A percentile compares a stretch with the other conserved stretches of the same genome.
These are phyloP conservation scores for Neocallimastix lanati DNA, from an alignment of 192 early-diverging fungal species.

Conservation along the genomic window DNA sequence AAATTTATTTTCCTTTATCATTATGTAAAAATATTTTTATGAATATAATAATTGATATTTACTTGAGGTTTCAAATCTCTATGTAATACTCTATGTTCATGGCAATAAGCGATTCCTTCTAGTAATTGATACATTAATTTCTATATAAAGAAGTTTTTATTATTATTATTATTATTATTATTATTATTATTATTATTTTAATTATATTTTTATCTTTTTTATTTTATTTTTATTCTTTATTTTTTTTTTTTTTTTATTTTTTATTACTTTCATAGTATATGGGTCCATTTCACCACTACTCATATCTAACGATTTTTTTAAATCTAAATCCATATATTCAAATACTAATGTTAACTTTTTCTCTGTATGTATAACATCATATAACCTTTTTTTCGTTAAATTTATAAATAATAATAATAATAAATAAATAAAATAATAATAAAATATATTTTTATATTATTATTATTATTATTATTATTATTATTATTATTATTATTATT, in stretches of 20 bases:
- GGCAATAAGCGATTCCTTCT: slow-evolving; percentile 91
- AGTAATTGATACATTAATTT: slow-evolving; percentile 94
- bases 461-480: too few relatives aligned
- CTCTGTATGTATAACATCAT: slow-evolving; percentile 95
- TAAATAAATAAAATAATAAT: too few relatives aligned
- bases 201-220: too few relatives aligned
- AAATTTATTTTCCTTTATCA: too few relatives aligned
- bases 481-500: too few relatives aligned
- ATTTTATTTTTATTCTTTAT: too few relatives aligned
- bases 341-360: slow-evolving; percentile 96
- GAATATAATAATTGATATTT: too few relatives aligned
- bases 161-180: background rate
- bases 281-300: slow-evolving; percentile 61
- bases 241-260: background rate
- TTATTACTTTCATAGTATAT: slow-evolving; percentile 60
- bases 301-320: slow-evolving; percentile 95
- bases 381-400: slow-evolving; percentile 49
- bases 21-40: too few relatives aligned
- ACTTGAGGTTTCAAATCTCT: slow-evolving; percentile 22
- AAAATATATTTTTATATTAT: too few relatives aligned
- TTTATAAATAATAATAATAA: too few relatives aligned
- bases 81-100: slow-evolving; percentile 88
- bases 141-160: too few relatives aligned
- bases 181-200: background rate
- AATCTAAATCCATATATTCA: slow-evolving; percentile 94